Percentiles rank a stretch among this genome's conserved stretches.
phyloP scores from a whole-genome alignment of 1,139 yeast genomes.

The Candida sp. region DNA sequence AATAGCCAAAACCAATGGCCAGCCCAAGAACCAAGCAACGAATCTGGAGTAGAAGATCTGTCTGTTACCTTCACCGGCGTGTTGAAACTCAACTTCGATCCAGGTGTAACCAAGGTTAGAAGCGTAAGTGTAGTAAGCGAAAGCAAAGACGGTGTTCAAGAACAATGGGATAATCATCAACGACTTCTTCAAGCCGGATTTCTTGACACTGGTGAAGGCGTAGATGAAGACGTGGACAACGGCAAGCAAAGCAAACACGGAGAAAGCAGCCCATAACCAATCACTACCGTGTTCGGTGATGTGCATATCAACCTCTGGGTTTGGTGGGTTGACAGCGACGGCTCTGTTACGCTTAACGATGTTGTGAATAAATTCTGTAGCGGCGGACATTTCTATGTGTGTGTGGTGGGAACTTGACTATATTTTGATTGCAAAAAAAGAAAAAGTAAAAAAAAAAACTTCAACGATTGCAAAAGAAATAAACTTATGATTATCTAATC shows the following conservation, averaged over 20 bases:
- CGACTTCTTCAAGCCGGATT: conserved; percentile 37
- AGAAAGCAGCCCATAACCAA: conserved; percentile 74
- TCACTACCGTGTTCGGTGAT: conserved; percentile 65
- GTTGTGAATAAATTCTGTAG: conserved; percentile 5
- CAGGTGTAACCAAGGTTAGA: conserved; percentile 70
- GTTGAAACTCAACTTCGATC: conserved; percentile 57
- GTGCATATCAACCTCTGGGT: conserved; percentile 48
- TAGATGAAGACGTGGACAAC: conserved; percentile 44
- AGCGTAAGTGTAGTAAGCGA: conserved; percentile 66
- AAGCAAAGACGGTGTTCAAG: conserved; percentile 50
- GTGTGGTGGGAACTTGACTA: neutral
- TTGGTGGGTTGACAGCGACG: conserved; percentile 48
- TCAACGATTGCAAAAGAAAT: neutral
- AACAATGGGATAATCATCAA: conserved; percentile 51
- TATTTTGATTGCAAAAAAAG: conserved; percentile 6
- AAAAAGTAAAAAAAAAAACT: neutral
- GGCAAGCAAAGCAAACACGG: conserved; percentile 48
- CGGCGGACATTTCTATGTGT: neutral
- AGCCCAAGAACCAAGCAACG: conserved; percentile 70
- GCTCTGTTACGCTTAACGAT: conserved; percentile 46
- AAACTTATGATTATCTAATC: neutral
- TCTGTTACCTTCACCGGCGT: conserved; percentile 50
- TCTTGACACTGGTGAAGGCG: conserved; percentile 39
- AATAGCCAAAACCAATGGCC: conserved; percentile 56
- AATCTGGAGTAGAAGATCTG: conserved; percentile 70